Evolutionary conservation across 345 rosid genomes (phyloP).

Genomic region (Trapa bicornis): DNA sequence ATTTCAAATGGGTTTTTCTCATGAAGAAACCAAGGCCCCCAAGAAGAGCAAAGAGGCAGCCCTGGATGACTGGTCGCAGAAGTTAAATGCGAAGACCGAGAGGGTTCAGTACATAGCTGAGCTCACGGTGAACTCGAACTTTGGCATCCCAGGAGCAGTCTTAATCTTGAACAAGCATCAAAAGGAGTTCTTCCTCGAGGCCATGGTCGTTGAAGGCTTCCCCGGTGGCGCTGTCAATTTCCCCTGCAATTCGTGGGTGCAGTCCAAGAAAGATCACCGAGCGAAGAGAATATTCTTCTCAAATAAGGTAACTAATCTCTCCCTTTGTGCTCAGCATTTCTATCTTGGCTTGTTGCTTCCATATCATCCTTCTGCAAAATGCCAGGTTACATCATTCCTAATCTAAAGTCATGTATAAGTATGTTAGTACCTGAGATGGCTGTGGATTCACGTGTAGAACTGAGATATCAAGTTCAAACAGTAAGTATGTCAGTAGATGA

Average conservation of each 20-base stretch:
- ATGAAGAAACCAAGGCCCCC: constrained; percentile 55
- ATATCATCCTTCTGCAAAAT: not conserved
- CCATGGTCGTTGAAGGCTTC: constrained; percentile 78
- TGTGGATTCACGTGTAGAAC: not conserved
- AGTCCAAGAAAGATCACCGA: constrained; percentile 54
- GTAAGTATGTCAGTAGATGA: not conserved
- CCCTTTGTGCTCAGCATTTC: not conserved
- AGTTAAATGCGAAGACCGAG: constrained; percentile 59
- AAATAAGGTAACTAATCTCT: constrained; percentile 44
- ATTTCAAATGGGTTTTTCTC: not conserved
- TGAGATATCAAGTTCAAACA: not conserved
- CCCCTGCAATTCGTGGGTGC: constrained; percentile 96
- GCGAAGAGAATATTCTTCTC: constrained; percentile 64
- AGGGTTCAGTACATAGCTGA: constrained; percentile 82
- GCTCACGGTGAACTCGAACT: constrained; percentile 53
- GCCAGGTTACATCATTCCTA: not conserved
- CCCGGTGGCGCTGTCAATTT: constrained; percentile 77
- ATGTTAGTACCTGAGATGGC: not conserved
- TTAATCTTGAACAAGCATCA: constrained; percentile 77
- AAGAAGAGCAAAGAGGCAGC: constrained; percentile 71
- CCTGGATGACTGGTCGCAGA: constrained; percentile 77
- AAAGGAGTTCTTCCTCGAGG: constrained; percentile 76
- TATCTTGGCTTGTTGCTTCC: not conserved
- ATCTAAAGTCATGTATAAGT: not conserved
- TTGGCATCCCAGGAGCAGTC: constrained; percentile 88